Conservation (phyloP, 2,329 filamentous ascomycete species). For the Bertia moriformis region DNA sequence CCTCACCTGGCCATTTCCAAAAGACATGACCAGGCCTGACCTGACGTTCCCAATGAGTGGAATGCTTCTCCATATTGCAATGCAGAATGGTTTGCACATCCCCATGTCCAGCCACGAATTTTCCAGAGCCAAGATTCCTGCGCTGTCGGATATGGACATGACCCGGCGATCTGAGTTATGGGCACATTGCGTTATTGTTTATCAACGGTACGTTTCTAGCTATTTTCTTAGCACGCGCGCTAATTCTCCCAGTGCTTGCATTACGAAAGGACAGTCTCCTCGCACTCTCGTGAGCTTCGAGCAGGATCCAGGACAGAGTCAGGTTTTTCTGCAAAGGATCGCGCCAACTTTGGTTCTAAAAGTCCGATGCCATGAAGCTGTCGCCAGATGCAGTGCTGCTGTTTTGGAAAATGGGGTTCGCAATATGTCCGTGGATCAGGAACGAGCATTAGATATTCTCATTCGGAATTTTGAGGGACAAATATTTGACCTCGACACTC, state of each 20-base stretch:
- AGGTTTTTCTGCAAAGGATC: conserved; percentile 16
- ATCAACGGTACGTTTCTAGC: conserved; percentile 15
- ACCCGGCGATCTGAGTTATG: conserved; percentile 19
- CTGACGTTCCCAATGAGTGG: conserved; percentile 18
- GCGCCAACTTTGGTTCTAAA: conserved; percentile 16
- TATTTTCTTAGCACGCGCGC: too few species aligned
- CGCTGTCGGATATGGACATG: conserved; percentile 15
- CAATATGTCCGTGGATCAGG: conserved; percentile 19
- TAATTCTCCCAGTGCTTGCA: conserved; percentile 13
- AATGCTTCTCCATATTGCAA: conserved; percentile 21
- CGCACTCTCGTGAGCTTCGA: conserved; percentile 15
- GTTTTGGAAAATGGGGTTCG: conserved; percentile 20
- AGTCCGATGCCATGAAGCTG: conserved; percentile 18
- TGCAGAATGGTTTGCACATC: conserved; percentile 24
- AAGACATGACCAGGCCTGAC: conserved; percentile 14
- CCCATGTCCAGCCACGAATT: conserved; percentile 25
- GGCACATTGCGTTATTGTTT: conserved; percentile 21
- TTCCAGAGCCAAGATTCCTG: conserved; percentile 14
- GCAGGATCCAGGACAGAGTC: conserved; percentile 17
- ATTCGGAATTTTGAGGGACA: conserved; percentile 18
- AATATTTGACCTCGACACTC: conserved; percentile 17
- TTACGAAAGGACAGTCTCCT: conserved; percentile 19
- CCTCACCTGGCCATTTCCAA: conserved; percentile 23
- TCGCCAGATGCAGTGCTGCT: conserved; percentile 17
- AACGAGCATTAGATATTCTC: conserved; percentile 18